Percentiles rank a stretch among this genome's conserved stretches.
These are phyloP conservation scores for Calocera viscosa DNA, from an alignment of 768 basidiomycete genomes.

Conservation along the genomic window DNA sequence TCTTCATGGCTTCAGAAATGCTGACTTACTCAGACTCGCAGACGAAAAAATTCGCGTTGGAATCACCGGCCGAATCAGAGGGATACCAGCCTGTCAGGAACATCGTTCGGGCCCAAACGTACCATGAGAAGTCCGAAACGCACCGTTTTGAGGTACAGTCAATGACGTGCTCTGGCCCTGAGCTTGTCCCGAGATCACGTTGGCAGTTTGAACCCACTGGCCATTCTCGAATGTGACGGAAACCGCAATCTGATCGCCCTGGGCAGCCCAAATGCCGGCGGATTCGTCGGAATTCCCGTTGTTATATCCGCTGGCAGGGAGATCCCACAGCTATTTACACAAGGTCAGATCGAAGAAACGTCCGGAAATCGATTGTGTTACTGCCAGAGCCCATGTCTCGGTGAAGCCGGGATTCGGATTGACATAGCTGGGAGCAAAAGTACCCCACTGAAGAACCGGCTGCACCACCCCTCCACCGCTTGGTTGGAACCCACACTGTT, in stretches of 20 bases:
- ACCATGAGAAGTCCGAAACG: no score
- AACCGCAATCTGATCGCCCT: background rate
- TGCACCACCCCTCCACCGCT: constrained; percentile 4
- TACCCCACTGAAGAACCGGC: constrained; percentile 7
- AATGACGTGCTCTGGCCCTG: background rate
- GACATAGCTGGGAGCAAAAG: background rate
- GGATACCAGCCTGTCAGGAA: no score
- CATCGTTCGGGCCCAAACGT: no score
- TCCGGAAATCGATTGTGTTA: no score
- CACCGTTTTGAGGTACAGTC: background rate
- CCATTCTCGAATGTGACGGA: constrained; percentile 3
- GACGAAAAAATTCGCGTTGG: constrained; percentile 7
- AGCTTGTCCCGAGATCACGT: constrained; percentile 4
- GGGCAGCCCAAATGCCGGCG: constrained; percentile 1
- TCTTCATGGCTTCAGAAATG: no score
- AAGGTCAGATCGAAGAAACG: no score
- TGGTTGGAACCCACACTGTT: constrained; percentile 7
- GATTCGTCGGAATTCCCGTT: background rate
- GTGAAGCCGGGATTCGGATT: constrained; percentile 6
- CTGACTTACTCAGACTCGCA: constrained; percentile 3
- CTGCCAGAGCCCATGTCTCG: background rate
- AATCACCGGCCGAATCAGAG: constrained; percentile 2
- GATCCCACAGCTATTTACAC: background rate
- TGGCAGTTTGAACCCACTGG: constrained; percentile 3
- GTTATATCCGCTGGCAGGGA: background rate